Evolutionary conservation across 306 rosid species (phyloP).

Genomic region (Oxytropis ochrocephala): DNA sequence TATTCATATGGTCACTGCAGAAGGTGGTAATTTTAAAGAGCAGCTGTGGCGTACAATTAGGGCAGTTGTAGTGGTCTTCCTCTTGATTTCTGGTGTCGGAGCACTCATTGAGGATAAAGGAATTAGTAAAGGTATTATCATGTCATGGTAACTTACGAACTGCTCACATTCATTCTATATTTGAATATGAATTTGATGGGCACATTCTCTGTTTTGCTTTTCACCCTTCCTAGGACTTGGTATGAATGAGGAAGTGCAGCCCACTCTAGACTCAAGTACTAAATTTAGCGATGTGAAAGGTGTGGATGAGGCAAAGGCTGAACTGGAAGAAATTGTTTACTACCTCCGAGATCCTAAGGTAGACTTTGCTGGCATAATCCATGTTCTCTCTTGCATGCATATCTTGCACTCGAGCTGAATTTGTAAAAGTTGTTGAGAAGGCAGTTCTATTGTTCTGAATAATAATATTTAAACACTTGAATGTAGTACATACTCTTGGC

Average conservation of each 20-base stretch:
- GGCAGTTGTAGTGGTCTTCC: slow-evolving; percentile 51
- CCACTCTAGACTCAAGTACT: slow-evolving; percentile 68
- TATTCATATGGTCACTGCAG: slow-evolving; percentile 63
- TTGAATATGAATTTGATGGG: slow-evolving; percentile 6
- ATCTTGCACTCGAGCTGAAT: not conserved
- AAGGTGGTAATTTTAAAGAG: slow-evolving; percentile 66
- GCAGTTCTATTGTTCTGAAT: not conserved
- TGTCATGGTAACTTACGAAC: slow-evolving; percentile 12
- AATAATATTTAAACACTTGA: not conserved
- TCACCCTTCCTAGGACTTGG: slow-evolving; percentile 48
- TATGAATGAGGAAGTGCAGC: slow-evolving; percentile 60
- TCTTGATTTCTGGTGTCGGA: slow-evolving; percentile 67
- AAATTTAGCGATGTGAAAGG: slow-evolving; percentile 82
- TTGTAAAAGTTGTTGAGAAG: not conserved
- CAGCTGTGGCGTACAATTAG: slow-evolving; percentile 73
- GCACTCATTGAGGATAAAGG: slow-evolving; percentile 76
- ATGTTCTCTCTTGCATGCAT: not conserved
- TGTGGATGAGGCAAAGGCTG: slow-evolving; percentile 88
- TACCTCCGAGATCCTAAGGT: slow-evolving; percentile 94
- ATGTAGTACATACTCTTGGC: not conserved
- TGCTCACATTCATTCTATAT: not conserved
- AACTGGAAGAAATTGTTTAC: slow-evolving; percentile 87
- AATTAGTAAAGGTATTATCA: slow-evolving; percentile 62
- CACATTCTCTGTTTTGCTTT: slow-evolving; percentile 13
- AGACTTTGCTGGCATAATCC: not conserved